A percentile compares a stretch with the other conserved stretches of the same genome.
Evolutionary conservation across 441 rosid species (phyloP).

Genomic region (Macaranga tanarius): DNA sequence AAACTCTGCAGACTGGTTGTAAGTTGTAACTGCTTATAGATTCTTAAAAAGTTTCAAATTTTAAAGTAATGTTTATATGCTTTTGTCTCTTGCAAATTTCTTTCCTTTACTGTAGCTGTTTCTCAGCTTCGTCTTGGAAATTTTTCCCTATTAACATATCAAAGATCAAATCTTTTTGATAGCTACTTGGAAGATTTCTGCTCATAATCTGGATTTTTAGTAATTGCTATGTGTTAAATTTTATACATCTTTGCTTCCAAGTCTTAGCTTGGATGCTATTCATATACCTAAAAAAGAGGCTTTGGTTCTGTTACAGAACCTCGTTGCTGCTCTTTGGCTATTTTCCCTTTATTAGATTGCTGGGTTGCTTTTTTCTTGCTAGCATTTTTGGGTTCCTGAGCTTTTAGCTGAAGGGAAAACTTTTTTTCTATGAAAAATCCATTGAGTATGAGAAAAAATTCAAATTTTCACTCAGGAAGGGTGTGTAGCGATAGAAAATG

Average conservation of each 20-base stretch:
- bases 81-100: constrained; percentile 28
- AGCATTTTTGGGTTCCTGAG: constrained; percentile 20
- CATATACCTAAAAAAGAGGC: constrained; percentile 29
- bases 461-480: constrained; percentile 61
- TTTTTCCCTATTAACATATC: background rate
- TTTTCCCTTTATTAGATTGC: constrained; percentile 28
- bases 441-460: constrained; percentile 55
- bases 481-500: constrained; percentile 76
- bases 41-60: constrained; percentile 4
- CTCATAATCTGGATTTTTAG: constrained; percentile 13
- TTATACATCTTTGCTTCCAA: constrained; percentile 28
- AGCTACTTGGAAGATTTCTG: constrained; percentile 1
- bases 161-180: background rate
- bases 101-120: constrained; percentile 21
- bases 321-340: constrained; percentile 37
- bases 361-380: constrained; percentile 27
- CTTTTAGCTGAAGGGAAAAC: constrained; percentile 33
- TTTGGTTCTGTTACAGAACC: constrained; percentile 40
- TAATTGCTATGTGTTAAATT: constrained; percentile 9
- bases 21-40: constrained; percentile 17
- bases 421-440: constrained; percentile 49
- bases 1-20: constrained; percentile 25
- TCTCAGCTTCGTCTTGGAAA: constrained; percentile 20
- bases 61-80: constrained; percentile 31
- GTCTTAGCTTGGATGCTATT: constrained; percentile 38